Evolutionary conservation across 1,284 basidiomycete genomes (phyloP), one percentile per base, ranked within the genome.

Genomic region (Melampsora americana): DNA sequence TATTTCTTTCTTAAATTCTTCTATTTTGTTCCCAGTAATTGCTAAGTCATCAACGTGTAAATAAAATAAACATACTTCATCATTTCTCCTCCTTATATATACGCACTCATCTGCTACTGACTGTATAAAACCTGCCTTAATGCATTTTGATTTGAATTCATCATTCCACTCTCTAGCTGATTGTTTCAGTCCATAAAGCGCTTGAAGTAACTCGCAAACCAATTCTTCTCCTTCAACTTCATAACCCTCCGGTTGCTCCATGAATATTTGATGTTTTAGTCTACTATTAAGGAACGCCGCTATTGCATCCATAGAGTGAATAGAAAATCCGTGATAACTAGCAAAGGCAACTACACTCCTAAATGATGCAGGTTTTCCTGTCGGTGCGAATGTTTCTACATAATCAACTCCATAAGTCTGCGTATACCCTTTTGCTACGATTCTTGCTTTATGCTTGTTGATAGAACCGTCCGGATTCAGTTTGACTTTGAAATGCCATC

Each of bases 401-500:
- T 59, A 39, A 35, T 60, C 26, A 20, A 70, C 32, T 1, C 50
- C 53, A 12, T 60, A 30, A 12, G 50, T n/a, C 12, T 60, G 68
- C 1, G 14, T 20, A 26, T 56, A 60, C 1, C 66, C 66, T 26
- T 68, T 42, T 1, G 26, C 66, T 12, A 68, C 46, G 12, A 68
- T 68, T 16, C 26, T 16, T 14, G 66, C 39, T 28, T 68, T 68
- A 28, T 48, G 28, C 1, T 28, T 16, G 1, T 28, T 28, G 5
- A 68, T 23, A 26, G 18, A n/a, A 16, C 66, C 66, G 9, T 53
- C 46, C 18, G 39, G 46, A 28, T 53, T 53, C 18, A 42, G 12
- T 68, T 68, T 68, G n/a, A 68, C 44, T 18, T 42, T 46, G 28
- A 48, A 68, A 30, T 50, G 26, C 42, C 46, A 68, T 9, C 66